These are phyloP conservation scores for Starmerella floricola DNA, from an alignment of 805 yeast species.

Conservation along the genomic window DNA sequence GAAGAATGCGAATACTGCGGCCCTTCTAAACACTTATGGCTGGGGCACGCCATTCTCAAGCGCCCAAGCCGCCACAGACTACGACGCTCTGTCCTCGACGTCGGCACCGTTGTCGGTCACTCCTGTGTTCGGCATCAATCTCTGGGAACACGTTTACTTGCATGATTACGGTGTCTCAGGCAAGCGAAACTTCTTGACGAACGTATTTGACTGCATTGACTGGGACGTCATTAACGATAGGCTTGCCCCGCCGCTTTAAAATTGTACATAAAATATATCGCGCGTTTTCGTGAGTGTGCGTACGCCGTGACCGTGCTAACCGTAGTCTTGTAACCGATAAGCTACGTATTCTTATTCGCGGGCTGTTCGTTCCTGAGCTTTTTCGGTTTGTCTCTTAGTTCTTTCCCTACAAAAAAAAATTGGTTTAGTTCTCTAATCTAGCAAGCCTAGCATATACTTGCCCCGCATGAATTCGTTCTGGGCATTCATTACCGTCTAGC, in stretches of 20 bases:
- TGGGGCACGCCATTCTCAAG: slow-evolving; percentile 66
- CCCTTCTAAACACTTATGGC: slow-evolving; percentile 77
- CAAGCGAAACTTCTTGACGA: slow-evolving; percentile 56
- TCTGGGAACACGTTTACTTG: slow-evolving; percentile 79
- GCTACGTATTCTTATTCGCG: too few relatives aligned
- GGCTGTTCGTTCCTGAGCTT: too few relatives aligned
- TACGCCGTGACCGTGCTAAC: too few relatives aligned
- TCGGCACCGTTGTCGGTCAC: slow-evolving; percentile 6
- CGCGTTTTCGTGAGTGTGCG: too few relatives aligned
- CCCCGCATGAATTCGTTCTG: too few relatives aligned
- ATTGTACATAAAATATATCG: too few relatives aligned
- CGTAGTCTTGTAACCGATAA: too few relatives aligned
- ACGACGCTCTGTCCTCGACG: slow-evolving; percentile 9
- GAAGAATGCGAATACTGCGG: slow-evolving; percentile 38
- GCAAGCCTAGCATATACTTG: too few relatives aligned
- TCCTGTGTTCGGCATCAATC: slow-evolving; percentile 63
- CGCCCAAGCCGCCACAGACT: slow-evolving; percentile 4
- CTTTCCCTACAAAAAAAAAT: too few relatives aligned
- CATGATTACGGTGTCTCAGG: slow-evolving; percentile 76
- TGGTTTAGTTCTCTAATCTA: too few relatives aligned
- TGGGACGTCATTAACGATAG: slow-evolving; percentile 43
- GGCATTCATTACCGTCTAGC: too few relatives aligned
- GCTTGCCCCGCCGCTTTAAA: slow-evolving; percentile 2
- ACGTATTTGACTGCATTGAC: slow-evolving; percentile 65
- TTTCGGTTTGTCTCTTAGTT: too few relatives aligned